Evolutionary conservation across 1,284 basidiomycete genomes (phyloP).

Genomic region (Ustilago loliicola): DNA sequence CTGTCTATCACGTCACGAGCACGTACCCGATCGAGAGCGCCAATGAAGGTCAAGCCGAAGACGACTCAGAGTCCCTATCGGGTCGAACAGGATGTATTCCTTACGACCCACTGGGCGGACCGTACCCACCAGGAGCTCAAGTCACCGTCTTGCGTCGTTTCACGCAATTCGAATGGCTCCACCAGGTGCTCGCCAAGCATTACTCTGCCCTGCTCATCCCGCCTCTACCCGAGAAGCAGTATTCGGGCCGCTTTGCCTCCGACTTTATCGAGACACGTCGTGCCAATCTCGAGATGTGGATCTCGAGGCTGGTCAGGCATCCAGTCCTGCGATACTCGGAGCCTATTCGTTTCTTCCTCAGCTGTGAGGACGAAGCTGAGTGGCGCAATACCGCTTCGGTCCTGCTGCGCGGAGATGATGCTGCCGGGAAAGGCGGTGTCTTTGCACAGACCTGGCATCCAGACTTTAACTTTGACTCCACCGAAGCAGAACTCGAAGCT

Average conservation of each 20-base stretch:
- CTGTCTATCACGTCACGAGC: conserved; percentile 82
- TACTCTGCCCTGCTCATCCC: conserved; percentile 83
- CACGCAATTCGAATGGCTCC: conserved; percentile 84
- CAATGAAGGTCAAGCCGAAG: neutral
- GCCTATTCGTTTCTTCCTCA: conserved; percentile 82
- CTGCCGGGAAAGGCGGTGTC: conserved; percentile 72
- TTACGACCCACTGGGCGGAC: conserved; percentile 49
- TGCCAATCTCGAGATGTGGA: conserved; percentile 83
- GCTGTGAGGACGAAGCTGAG: conserved; percentile 44
- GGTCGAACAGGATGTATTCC: conserved; percentile 31
- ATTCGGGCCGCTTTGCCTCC: conserved; percentile 81
- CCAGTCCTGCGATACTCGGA: conserved; percentile 83
- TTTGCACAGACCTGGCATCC: conserved; percentile 86
- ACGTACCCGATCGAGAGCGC: conserved; percentile 73
- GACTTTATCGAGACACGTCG: conserved; percentile 85
- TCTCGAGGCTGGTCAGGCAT: conserved; percentile 80
- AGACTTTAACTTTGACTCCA: conserved; percentile 80
- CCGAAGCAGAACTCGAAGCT: conserved; percentile 46
- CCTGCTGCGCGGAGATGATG: conserved; percentile 18
- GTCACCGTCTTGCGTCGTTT: conserved; percentile 79
- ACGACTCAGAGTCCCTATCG: neutral
- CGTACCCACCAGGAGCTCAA: conserved; percentile 41
- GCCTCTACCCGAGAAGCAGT: conserved; percentile 85
- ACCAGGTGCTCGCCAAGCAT: conserved; percentile 77
- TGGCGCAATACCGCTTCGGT: conserved; percentile 32